Evolutionary conservation across 2,329 filamentous ascomycete genomes (phyloP).

Genomic region (Colletotrichum musicola): DNA sequence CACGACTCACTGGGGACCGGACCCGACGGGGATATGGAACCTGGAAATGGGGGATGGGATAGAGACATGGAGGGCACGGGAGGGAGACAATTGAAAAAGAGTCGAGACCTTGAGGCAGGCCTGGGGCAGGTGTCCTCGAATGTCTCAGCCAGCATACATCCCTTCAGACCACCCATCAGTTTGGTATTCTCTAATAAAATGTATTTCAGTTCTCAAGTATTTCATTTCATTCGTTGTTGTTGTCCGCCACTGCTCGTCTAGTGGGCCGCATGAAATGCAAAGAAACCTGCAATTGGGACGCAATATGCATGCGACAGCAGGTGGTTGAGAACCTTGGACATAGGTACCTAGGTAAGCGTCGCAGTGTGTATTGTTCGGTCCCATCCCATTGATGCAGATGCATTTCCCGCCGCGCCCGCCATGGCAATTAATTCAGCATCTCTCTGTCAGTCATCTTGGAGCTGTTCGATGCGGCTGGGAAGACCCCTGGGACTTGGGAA

Average conservation of each 20-base stretch:
- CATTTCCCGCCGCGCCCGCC: not conserved
- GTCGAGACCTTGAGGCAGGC: no score
- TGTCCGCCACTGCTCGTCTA: not conserved
- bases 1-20: no score
- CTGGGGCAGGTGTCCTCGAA: not conserved
- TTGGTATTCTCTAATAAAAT: no score
- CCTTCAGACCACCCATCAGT: no score
- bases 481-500: no score
- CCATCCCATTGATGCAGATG: constrained; percentile 2
- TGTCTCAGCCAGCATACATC: not conserved
- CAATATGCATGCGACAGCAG: constrained; percentile 11
- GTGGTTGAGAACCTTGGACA: constrained; percentile 7
- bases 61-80: not conserved
- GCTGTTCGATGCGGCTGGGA: no score
- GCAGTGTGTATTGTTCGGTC: constrained; percentile 12
- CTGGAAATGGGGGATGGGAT: not conserved
- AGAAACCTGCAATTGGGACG: not conserved
- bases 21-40: constrained; percentile 11
- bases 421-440: not conserved
- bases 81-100: not conserved
- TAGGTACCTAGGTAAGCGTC: not conserved
- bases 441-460: no score
- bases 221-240: not conserved
- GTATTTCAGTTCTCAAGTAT: no score
- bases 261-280: not conserved